These are phyloP conservation scores for Fusarium irregulare DNA, from an alignment of 2,329 filamentous ascomycete genomes.

Conservation along the genomic window DNA sequence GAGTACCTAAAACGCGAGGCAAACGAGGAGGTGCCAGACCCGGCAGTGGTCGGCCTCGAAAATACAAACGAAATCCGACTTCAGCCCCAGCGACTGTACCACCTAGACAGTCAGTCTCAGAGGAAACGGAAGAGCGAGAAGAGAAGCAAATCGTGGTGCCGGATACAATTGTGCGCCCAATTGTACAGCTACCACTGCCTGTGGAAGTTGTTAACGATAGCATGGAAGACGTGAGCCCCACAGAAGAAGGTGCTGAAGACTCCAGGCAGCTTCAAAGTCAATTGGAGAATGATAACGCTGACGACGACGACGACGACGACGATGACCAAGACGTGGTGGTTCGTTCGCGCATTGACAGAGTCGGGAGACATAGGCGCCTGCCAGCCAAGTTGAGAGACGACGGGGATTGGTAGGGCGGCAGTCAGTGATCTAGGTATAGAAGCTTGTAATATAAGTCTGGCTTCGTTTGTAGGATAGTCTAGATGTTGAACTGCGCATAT, in stretches of 20 bases:
- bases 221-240: conserved; percentile 48
- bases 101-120: conserved; percentile 9
- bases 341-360: conserved; percentile 41
- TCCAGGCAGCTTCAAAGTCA: conserved; percentile 24
- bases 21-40: conserved; percentile 55
- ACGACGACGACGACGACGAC: conserved; percentile 49
- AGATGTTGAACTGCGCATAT: not conserved
- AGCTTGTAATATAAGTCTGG: not conserved
- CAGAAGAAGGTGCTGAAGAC: conserved; percentile 43
- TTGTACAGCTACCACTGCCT: conserved; percentile 7
- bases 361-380: conserved; percentile 48
- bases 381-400: conserved; percentile 54
- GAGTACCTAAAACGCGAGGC: conserved; percentile 48
- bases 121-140: conserved; percentile 16
- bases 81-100: conserved; percentile 5
- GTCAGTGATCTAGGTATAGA: conserved; percentile 21
- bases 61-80: conserved; percentile 49
- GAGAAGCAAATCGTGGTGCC: conserved; percentile 28
- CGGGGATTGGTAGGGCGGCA: conserved; percentile 36
- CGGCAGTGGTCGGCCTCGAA: conserved; percentile 55
- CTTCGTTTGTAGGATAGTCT: conserved; percentile 19
- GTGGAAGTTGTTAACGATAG: conserved; percentile 20
- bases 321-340: conserved; percentile 50
- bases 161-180: conserved; percentile 22
- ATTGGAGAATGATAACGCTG: conserved; percentile 44